Percentiles rank a stretch among this genome's conserved stretches.
Evolutionary conservation across 164 flowering plant genomes (phyloP).

Genomic region (Buxus sempervirens): DNA sequence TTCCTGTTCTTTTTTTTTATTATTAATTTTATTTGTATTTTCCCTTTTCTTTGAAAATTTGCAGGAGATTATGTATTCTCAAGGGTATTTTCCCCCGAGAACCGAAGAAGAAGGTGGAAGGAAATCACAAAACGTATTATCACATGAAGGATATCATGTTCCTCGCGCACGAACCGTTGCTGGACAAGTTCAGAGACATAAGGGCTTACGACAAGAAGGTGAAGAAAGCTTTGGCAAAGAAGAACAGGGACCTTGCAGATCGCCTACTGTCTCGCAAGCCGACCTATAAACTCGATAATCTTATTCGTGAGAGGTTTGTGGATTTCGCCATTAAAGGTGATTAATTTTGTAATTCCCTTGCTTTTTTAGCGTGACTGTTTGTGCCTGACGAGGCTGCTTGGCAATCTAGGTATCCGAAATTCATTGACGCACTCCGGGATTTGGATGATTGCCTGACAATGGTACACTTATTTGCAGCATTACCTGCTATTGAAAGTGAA

Average conservation of each 20-base stretch:
- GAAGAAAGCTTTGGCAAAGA: slow-evolving; percentile 67
- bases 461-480: slow-evolving; percentile 90
- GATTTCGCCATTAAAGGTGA: no score
- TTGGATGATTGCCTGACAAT: slow-evolving; percentile 90
- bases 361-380: not conserved
- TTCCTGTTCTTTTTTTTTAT: no score
- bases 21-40: not conserved
- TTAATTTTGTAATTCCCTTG: no score
- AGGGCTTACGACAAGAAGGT: slow-evolving; percentile 67
- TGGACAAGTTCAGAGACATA: slow-evolving; percentile 63
- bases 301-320: slow-evolving; percentile 68
- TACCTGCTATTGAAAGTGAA: slow-evolving; percentile 71
- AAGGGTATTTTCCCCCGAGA: slow-evolving; percentile 88
- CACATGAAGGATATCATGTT: slow-evolving; percentile 74
- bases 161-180: slow-evolving; percentile 70
- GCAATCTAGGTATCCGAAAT: slow-evolving; percentile 63
- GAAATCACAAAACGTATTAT: slow-evolving; percentile 90
- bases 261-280: slow-evolving; percentile 52
- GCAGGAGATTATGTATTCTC: slow-evolving; percentile 74
- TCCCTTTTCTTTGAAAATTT: slow-evolving; percentile 4
- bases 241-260: slow-evolving; percentile 53
- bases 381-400: slow-evolving; percentile 7
- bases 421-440: slow-evolving; percentile 89
- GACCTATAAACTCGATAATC: slow-evolving; percentile 50
- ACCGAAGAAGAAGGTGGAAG: slow-evolving; percentile 88